These are phyloP conservation scores for Oropetium thomaeum DNA, from an alignment of 176 grass and related monocot genomes.

Conservation along the genomic window DNA sequence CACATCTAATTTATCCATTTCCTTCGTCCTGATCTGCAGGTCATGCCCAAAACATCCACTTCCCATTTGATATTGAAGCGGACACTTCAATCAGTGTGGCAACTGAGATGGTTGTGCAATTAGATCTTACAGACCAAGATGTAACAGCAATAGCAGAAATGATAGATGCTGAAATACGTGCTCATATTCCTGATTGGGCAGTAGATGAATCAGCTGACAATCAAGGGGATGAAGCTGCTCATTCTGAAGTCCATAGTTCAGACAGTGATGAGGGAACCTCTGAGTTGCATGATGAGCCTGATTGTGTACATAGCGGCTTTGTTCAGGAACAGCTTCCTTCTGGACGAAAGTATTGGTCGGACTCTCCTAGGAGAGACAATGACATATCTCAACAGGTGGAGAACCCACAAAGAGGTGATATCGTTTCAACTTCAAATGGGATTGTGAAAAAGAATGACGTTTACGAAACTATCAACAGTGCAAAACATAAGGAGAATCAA, in stretches of 20 bases:
- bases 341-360: constrained; percentile 62
- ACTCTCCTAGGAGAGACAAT: constrained; percentile 49
- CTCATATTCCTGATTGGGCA: constrained; percentile 60
- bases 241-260: constrained; percentile 45
- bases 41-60: constrained; percentile 75
- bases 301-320: constrained; percentile 24
- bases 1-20: background rate
- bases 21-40: constrained; percentile 35
- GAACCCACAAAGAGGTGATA: constrained; percentile 4
- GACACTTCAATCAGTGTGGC: constrained; percentile 81
- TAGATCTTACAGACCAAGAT: constrained; percentile 78
- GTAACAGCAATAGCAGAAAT: constrained; percentile 67
- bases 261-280: constrained; percentile 54
- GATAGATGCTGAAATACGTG: constrained; percentile 70
- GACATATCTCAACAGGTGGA: constrained; percentile 11
- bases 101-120: constrained; percentile 73
- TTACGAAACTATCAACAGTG: background rate
- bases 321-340: constrained; percentile 66
- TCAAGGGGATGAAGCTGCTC: constrained; percentile 40
- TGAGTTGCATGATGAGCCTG: constrained; percentile 35
- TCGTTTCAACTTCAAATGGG: constrained; percentile 31
- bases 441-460: constrained; percentile 1
- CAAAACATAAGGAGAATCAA: background rate
- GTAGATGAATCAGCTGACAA: constrained; percentile 43
- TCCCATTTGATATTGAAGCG: constrained; percentile 71